Base-by-base conservation (phyloP, 192 early-diverging fungal species). In the Cetraspora pellucida region DNA sequence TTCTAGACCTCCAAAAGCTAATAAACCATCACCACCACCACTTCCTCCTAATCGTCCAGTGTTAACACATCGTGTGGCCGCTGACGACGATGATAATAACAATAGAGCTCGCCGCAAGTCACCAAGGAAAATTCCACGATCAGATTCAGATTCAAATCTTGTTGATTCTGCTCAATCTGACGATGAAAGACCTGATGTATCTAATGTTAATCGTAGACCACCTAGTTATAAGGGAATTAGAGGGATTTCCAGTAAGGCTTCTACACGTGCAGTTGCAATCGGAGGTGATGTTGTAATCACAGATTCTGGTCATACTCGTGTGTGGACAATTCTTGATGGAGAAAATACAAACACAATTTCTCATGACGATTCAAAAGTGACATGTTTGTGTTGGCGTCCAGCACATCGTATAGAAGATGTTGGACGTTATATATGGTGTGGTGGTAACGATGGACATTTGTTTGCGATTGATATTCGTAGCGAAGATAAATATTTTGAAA, bases 381-480 rank as follows among this genome's bases (percentile, higher is more conserved):
- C 81, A 19, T 82, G 82, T 21, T 81, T 90, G 63, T 63, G 78
- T 16, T 90, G 91, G 77, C 85, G 85, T 13, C 91, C 91, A 19
- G 80, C 86, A 64, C 82, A 79, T 54, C 77, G 78, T 19, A 73
- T 85, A 5, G 81, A 77, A 19, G 84, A 91, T 30, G 84, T 90
- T 43, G 90, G 90, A 16, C 81, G 87, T 37, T 90, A 85, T 74
- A 58, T 92, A 23, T 94, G 92, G 92, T 83, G 84, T 43, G 88
- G 86, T 13, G 79, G 87, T 66, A 85, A 88, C 13, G 90, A 90
- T 45, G 90, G 90, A 0, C 82, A 87, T n/a, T 70, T 94, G 0
- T 78, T 86, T 52, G 85, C 86, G 28, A 77, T 91, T 21, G 88
- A 92, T 74, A 77, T 79, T 6, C 60, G 57, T 19, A 70, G 31